Percentiles rank a stretch among this genome's conserved stretches.
These are phyloP conservation scores for Tylopilus vinaceipallidus DNA, from an alignment of 768 basidiomycete genomes.

Conservation along the genomic window DNA sequence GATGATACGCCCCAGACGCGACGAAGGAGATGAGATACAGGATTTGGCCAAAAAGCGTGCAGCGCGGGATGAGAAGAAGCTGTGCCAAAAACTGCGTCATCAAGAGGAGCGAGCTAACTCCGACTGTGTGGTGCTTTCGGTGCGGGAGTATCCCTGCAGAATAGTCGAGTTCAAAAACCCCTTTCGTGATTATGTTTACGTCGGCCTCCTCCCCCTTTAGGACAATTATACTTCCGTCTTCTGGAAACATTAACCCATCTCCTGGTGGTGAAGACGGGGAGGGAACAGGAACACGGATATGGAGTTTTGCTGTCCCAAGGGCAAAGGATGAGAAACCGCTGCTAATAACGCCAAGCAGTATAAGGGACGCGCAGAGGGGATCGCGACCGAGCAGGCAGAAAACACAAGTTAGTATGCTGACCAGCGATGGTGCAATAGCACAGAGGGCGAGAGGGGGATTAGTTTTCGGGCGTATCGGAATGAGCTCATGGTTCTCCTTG, in stretches of 20 bases:
- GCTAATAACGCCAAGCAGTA: conserved; percentile 30
- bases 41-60: conserved; percentile 34
- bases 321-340: conserved; percentile 30
- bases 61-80: conserved; percentile 30
- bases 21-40: conserved; percentile 27
- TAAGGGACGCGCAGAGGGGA: conserved; percentile 27
- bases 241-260: conserved; percentile 29
- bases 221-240: conserved; percentile 22
- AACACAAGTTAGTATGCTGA: conserved; percentile 22
- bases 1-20: conserved; percentile 33
- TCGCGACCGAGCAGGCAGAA: conserved; percentile 23
- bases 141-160: conserved; percentile 4
- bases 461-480: conserved; percentile 10
- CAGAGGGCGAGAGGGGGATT: conserved; percentile 7
- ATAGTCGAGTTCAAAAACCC: conserved; percentile 31
- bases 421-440: conserved; percentile 22
- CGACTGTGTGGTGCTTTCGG: conserved; percentile 14
- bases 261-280: conserved; percentile 25
- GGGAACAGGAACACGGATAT: conserved; percentile 22
- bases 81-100: conserved; percentile 30
- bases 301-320: conserved; percentile 27
- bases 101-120: conserved; percentile 26
- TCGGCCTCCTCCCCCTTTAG: conserved; percentile 28
- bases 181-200: conserved; percentile 31
- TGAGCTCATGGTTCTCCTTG: not conserved